These are phyloP conservation scores for Fusarium camptoceras DNA, from an alignment of 2,329 filamentous ascomycete species.

Conservation along the genomic window DNA sequence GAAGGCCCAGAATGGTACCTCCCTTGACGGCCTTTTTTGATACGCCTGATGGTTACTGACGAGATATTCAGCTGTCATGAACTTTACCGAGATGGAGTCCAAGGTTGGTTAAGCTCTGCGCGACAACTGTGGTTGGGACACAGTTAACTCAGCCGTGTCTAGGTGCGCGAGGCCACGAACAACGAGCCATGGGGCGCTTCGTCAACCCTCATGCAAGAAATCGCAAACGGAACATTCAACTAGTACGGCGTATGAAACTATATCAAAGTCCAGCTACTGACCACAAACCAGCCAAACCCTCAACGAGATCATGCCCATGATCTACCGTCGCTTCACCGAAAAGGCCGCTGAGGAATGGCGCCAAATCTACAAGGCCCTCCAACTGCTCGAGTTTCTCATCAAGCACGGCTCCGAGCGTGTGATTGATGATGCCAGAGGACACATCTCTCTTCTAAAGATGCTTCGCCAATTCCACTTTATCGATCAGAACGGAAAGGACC, in stretches of 20 bases:
- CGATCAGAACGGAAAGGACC: constrained; percentile 95
- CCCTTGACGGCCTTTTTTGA: constrained; percentile 13
- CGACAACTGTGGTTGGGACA: constrained; percentile 9
- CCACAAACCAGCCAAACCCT: constrained; percentile 78
- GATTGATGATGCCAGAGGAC: constrained; percentile 94
- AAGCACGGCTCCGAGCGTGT: constrained; percentile 98
- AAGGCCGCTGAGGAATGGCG: constrained; percentile 98
- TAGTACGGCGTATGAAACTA: constrained; percentile 73
- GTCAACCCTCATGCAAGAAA: constrained; percentile 92
- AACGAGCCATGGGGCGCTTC: constrained; percentile 97
- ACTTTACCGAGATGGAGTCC: constrained; percentile 93
- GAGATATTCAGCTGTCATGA: constrained; percentile 83
- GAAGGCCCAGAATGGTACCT: constrained; percentile 93
- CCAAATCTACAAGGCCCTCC: constrained; percentile 98
- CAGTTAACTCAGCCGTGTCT: constrained; percentile 30
- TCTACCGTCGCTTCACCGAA: constrained; percentile 98
- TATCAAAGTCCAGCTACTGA: constrained; percentile 30
- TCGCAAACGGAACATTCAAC: constrained; percentile 96
- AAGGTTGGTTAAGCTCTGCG: constrained; percentile 59
- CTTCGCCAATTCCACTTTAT: constrained; percentile 98
- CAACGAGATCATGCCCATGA: constrained; percentile 99
- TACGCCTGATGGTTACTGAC: constrained; percentile 47
- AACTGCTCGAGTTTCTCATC: constrained; percentile 95
- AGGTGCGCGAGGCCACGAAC: constrained; percentile 98
- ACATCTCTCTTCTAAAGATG: constrained; percentile 97